Base-by-base conservation (phyloP, 345 rosid species). In the Chamaenerion angustifolium region DNA sequence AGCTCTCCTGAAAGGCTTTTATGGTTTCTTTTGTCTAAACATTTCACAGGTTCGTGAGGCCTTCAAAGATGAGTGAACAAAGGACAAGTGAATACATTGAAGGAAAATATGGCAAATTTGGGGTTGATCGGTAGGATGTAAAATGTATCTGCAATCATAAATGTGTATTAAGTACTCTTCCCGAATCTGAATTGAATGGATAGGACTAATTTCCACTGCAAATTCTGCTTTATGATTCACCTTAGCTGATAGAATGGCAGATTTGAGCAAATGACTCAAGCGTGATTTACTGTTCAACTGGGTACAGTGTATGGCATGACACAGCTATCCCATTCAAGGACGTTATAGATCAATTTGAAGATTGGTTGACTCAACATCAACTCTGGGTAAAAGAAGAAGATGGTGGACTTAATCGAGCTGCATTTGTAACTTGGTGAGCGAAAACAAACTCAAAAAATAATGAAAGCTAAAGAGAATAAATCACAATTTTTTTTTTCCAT, bases 291-390 rank as follows among this genome's bases (percentile, higher is more conserved):
- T 0, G 12, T 19, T 31, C 31, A 16, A 27, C 41, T 56, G 42
- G 43, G 68, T 69, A 64, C 78, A 90, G 98, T 17, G 94, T 90
- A 27, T 90, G 94, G 98, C 95, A 90, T 73, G 95, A 85, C 64
- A 90, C 94, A 12, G 94, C 98, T 61, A 61, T 81, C 52, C 76
- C 88, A 53, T 90, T 90, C 71, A 67, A 61, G 61, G 92, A 81
- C 63, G 92, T 78, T 60, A 63, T 83, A 59, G 70, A 70, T 25
- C 77, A 85, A 56, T 90, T 90, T 75, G 98, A 90, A 72, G 70
- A 60, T 55, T 90, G 98, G 95, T 70, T 90, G 75, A 68, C 49
- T 55, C 61, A 70, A 46, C 90, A 81, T 71, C 43, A 46, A 48
- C 62, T 85, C 63, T 85, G 92, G 92, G 70, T 41, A 56, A 70